These are phyloP conservation scores for Adansonia digitata DNA, from an alignment of 345 rosid species.

Conservation along the genomic window DNA sequence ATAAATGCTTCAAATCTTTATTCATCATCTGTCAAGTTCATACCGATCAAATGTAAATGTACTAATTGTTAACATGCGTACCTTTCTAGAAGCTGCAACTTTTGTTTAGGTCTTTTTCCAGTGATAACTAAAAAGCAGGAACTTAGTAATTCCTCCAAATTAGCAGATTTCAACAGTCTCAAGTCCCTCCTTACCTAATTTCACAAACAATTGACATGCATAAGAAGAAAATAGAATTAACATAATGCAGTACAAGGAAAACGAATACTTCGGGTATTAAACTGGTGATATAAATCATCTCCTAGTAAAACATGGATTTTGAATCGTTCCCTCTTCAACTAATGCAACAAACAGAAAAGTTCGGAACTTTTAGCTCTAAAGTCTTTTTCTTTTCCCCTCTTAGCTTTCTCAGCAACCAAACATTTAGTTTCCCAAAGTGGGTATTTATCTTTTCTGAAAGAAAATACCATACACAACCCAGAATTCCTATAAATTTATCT, in stretches of 20 bases:
- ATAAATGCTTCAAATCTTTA: background rate
- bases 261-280: background rate
- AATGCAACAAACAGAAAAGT: background rate
- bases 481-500: background rate
- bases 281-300: background rate
- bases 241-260: background rate
- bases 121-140: constrained; percentile 67
- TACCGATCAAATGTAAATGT: background rate
- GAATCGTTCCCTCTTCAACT: background rate
- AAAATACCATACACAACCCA: background rate
- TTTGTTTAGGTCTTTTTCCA: constrained; percentile 59
- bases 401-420: constrained; percentile 4
- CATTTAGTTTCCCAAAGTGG: background rate
- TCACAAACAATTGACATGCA: background rate
- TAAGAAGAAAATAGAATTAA: background rate
- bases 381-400: background rate
- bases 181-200: constrained; percentile 80
- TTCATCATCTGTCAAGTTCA: background rate
- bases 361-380: background rate
- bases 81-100: constrained; percentile 79
- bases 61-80: constrained; percentile 10
- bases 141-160: constrained; percentile 51
- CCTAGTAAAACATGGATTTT: background rate
- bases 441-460: background rate
- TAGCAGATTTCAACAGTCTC: constrained; percentile 64